phyloP scores from a whole-genome alignment of 2,329 filamentous ascomycete species.

The Alternaria longipes region DNA sequence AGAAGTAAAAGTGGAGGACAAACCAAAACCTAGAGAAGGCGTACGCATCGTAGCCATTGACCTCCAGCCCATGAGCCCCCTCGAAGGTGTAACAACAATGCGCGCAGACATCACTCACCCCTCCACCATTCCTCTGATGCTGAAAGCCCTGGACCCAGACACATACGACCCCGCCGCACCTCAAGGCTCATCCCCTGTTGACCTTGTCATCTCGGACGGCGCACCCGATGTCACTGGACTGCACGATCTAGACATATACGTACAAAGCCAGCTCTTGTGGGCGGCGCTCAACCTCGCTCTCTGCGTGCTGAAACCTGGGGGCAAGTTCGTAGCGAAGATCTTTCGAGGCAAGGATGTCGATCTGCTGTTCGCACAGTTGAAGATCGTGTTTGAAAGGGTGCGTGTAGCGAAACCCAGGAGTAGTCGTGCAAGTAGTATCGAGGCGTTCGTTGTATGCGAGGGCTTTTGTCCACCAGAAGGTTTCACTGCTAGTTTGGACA shows the following conservation, averaged over 20 bases:
- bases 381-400: slow-evolving; percentile 87
- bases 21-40: slow-evolving; percentile 65
- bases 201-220: slow-evolving; percentile 93
- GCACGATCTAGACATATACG: slow-evolving; percentile 97
- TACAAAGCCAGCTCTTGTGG: slow-evolving; percentile 94
- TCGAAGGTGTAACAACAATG: slow-evolving; percentile 90
- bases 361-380: slow-evolving; percentile 90
- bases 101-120: slow-evolving; percentile 98
- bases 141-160: slow-evolving; percentile 82
- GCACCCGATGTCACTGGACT: slow-evolving; percentile 96
- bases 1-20: slow-evolving; percentile 27
- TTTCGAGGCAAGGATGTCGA: slow-evolving; percentile 97
- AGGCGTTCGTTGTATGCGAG: slow-evolving; percentile 95
- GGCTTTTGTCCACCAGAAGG: slow-evolving; percentile 83
- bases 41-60: slow-evolving; percentile 97
- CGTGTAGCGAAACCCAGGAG: slow-evolving; percentile 93
- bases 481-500: slow-evolving; percentile 78
- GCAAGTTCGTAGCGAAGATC: slow-evolving; percentile 98
- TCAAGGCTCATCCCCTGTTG: slow-evolving; percentile 77
- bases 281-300: slow-evolving; percentile 92
- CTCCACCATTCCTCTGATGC: slow-evolving; percentile 87
- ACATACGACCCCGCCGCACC: slow-evolving; percentile 53
- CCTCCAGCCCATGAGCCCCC: slow-evolving; percentile 91
- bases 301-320: slow-evolving; percentile 89
- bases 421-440: slow-evolving; percentile 93